Evolutionary conservation across 176 grass and related monocot genomes (phyloP).

Genomic region (Aegilops longissima): DNA sequence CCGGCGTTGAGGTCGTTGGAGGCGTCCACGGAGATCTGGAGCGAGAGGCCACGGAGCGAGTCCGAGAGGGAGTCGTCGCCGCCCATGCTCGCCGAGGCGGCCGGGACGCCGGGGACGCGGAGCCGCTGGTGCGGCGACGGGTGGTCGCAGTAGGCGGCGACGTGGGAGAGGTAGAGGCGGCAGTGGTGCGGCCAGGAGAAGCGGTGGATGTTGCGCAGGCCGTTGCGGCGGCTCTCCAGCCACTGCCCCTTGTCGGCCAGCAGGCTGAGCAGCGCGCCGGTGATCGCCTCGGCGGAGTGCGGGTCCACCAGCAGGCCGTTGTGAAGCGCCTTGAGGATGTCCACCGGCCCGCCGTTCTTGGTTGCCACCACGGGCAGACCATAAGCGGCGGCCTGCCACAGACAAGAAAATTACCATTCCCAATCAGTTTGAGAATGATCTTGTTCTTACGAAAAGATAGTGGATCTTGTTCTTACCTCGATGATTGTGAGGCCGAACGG

Average conservation of each 20-base stretch:
- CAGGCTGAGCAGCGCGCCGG: slow-evolving; percentile 66
- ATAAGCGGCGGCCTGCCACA: slow-evolving; percentile 73
- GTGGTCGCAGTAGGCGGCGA: slow-evolving; percentile 45
- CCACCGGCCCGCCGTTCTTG: slow-evolving; percentile 90
- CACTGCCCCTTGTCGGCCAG: slow-evolving; percentile 78
- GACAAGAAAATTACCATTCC: neutral
- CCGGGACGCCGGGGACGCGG: slow-evolving; percentile 27
- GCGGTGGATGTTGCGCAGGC: slow-evolving; percentile 92
- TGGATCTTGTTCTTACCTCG: slow-evolving; percentile 44
- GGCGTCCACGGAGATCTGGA: slow-evolving; percentile 64
- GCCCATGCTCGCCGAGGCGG: neutral
- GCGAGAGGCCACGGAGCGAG: slow-evolving; percentile 82
- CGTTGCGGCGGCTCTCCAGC: slow-evolving; percentile 80
- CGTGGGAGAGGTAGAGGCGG: slow-evolving; percentile 83
- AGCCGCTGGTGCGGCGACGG: slow-evolving; percentile 41
- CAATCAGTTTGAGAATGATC: neutral
- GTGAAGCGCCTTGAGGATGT: slow-evolving; percentile 83
- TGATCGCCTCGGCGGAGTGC: slow-evolving; percentile 65
- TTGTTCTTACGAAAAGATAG: neutral
- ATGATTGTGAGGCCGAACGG: slow-evolving; percentile 94
- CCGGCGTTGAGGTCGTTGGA: slow-evolving; percentile 29
- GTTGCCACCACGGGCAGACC: slow-evolving; percentile 88
- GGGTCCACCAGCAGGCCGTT: slow-evolving; percentile 89
- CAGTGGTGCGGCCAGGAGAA: slow-evolving; percentile 99
- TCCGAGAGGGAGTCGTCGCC: slow-evolving; percentile 59